phyloP scores from a whole-genome alignment of 2,329 filamentous ascomycete species.

The Fusarium illudens region DNA sequence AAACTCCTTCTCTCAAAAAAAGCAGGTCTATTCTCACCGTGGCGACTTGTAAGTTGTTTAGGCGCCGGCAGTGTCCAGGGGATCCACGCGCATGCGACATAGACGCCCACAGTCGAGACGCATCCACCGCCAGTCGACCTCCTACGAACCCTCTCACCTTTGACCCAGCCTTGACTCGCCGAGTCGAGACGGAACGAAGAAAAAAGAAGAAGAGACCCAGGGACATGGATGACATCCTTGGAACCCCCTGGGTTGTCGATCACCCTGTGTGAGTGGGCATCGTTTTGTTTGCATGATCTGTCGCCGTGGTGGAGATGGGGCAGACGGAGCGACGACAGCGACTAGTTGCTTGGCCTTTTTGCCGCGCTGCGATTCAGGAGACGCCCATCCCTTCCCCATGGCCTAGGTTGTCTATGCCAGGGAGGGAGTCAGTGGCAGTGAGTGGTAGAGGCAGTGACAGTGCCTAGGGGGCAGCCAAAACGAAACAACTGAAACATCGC shows the following conservation, averaged over 20 bases:
- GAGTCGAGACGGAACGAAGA: constrained; percentile 5
- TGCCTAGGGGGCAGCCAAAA: constrained; percentile 27
- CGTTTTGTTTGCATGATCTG: constrained; percentile 20
- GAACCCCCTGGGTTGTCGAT: neutral
- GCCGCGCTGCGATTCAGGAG: constrained; percentile 33
- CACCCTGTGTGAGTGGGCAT: constrained; percentile 1
- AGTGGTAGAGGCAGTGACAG: too few relatives aligned
- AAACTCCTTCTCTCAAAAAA: neutral
- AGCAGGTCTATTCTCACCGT: neutral
- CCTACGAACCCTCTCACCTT: constrained; percentile 1
- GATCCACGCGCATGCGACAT: constrained; percentile 34
- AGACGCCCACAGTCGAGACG: constrained; percentile 38
- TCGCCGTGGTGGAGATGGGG: constrained; percentile 15
- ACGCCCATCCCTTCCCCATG: neutral
- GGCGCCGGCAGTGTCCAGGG: constrained; percentile 19
- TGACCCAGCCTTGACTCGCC: constrained; percentile 9
- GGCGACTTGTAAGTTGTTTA: constrained; percentile 6
- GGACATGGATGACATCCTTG: neutral
- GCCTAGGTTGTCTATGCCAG: too few relatives aligned
- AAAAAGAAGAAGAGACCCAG: neutral
- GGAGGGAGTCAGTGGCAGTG: too few relatives aligned
- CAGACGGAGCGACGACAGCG: constrained; percentile 21
- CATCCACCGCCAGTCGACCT: constrained; percentile 34
- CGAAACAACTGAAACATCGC: constrained; percentile 36
- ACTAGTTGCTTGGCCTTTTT: constrained; percentile 28